Conservation (phyloP, 2,329 filamentous ascomycete genomes). For the Hypoxylon sp. region DNA sequence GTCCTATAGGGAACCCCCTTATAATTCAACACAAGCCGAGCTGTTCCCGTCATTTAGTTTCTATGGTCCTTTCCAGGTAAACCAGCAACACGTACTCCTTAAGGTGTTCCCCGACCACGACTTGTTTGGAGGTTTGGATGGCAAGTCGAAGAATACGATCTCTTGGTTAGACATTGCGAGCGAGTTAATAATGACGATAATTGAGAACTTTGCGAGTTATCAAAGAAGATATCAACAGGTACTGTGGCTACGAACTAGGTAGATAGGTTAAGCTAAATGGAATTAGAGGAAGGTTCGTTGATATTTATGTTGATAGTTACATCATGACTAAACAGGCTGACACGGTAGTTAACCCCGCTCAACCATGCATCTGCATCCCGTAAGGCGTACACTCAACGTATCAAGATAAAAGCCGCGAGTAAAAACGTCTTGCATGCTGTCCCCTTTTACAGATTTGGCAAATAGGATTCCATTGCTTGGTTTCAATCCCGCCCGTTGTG, state of each 20-base stretch:
- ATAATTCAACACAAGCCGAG: conserved; percentile 76
- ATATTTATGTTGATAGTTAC: conserved; percentile 13
- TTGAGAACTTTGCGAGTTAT: not conserved
- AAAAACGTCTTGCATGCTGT: not conserved
- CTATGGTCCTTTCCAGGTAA: not conserved
- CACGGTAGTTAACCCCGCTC: not conserved
- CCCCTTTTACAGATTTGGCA: conserved; percentile 6
- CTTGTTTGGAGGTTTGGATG: conserved; percentile 64
- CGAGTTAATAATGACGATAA: conserved; percentile 2
- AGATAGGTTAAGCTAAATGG: not conserved
- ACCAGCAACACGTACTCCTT: conserved; percentile 69
- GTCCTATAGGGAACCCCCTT: conserved; percentile 78
- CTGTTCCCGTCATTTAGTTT: conserved; percentile 57
- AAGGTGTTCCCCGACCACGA: conserved; percentile 79
- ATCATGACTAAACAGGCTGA: conserved; percentile 16
- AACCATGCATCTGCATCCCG: not conserved
- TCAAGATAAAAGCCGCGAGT: not conserved
- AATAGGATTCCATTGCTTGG: conserved; percentile 9
- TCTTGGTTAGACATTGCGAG: conserved; percentile 47
- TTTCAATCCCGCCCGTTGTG: not conserved
- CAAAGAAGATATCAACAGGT: not conserved
- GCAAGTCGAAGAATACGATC: conserved; percentile 74
- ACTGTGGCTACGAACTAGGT: not conserved
- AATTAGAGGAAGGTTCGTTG: not conserved
- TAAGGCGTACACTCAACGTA: not conserved